These are phyloP conservation scores for Claviceps arundinis DNA, from an alignment of 2,329 filamentous ascomycete genomes.

Conservation along the genomic window DNA sequence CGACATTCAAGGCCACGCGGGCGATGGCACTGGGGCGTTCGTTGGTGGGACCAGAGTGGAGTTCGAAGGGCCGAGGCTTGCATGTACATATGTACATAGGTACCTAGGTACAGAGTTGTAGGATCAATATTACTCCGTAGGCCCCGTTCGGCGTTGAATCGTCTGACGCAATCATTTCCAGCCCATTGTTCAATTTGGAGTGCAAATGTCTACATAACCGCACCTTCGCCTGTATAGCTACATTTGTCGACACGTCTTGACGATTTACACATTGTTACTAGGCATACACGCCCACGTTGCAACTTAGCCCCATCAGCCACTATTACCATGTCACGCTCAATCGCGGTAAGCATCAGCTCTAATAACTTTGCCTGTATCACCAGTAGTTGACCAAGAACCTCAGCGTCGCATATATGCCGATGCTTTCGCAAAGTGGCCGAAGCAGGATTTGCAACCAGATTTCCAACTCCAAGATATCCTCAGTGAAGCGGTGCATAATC, in stretches of 20 bases:
- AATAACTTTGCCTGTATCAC: no score
- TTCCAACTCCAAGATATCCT: slow-evolving; percentile 48
- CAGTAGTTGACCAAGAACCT: background rate
- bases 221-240: background rate
- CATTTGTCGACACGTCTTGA: background rate
- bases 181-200: background rate
- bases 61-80: no score
- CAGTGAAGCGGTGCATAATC: slow-evolving; percentile 21
- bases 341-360: slow-evolving; percentile 13
- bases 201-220: background rate
- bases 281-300: background rate
- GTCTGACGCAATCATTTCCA: background rate
- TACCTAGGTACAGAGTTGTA: background rate
- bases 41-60: background rate
- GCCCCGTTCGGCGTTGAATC: background rate
- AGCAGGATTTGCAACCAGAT: slow-evolving; percentile 48
- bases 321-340: slow-evolving; percentile 19
- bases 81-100: no score
- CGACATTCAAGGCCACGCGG: background rate
- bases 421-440: slow-evolving; percentile 43
- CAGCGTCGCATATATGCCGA: slow-evolving; percentile 25
- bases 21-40: background rate
- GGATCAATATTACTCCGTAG: background rate
- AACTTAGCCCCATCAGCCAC: background rate
- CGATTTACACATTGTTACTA: no score